A percentile compares a stretch with the other conserved stretches of the same genome.
These are phyloP conservation scores for Camelina neglecta DNA, from an alignment of 345 rosid species.

Conservation along the genomic window DNA sequence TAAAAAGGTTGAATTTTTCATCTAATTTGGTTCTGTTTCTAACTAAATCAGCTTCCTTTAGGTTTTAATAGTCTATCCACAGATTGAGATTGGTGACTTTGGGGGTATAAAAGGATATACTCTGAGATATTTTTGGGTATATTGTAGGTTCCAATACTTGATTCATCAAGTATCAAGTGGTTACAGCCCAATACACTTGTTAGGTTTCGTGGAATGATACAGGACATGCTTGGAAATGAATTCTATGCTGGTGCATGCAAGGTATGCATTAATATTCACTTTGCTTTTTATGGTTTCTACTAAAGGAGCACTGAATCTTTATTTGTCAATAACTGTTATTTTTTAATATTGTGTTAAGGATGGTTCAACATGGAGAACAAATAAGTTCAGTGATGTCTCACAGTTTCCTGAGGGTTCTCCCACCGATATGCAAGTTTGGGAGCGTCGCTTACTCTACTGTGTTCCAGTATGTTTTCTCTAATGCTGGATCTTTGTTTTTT, in stretches of 20 bases:
- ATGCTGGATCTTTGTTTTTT: neutral
- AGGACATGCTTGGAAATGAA: constrained; percentile 97
- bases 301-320: neutral
- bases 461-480: constrained; percentile 62
- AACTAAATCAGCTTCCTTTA: neutral
- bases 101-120: neutral
- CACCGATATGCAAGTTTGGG: constrained; percentile 76
- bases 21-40: neutral
- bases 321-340: constrained; percentile 15
- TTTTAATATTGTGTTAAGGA: constrained; percentile 46
- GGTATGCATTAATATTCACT: constrained; percentile 45
- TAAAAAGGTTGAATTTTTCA: neutral
- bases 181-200: constrained; percentile 75
- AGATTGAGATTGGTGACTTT: neutral
- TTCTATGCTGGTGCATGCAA: constrained; percentile 88
- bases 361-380: constrained; percentile 84
- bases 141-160: constrained; percentile 71
- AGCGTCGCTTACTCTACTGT: constrained; percentile 81
- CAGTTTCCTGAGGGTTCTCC: constrained; percentile 58
- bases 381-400: constrained; percentile 72
- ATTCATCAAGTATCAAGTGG: constrained; percentile 53
- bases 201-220: constrained; percentile 91
- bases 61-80: neutral
- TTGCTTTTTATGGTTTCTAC: neutral
- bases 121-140: neutral